Conservation (phyloP, 768 basidiomycete genomes). For the Hygrocybe punicea region DNA sequence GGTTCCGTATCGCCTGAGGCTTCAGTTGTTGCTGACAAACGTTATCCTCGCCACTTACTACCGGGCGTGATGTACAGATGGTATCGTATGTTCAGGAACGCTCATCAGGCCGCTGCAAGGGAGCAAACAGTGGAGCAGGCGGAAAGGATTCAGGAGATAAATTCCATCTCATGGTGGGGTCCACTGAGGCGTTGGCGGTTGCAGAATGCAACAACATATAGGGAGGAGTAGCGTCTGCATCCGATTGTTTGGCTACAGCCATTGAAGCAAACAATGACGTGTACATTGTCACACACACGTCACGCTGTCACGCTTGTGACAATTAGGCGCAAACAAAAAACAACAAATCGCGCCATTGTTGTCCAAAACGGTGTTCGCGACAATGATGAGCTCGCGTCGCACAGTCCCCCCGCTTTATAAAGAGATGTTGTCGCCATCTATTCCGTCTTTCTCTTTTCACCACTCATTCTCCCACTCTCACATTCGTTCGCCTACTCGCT, state of each 20-base stretch:
- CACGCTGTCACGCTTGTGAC: no score
- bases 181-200: constrained; percentile 71
- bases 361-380: background rate
- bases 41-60: constrained; percentile 36
- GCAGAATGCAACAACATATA: constrained; percentile 25
- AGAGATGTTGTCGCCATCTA: no score
- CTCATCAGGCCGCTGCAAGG: constrained; percentile 67
- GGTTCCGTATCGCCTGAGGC: constrained; percentile 9
- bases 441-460: no score
- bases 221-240: background rate
- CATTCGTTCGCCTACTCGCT: background rate
- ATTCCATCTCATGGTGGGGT: constrained; percentile 81
- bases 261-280: background rate
- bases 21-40: constrained; percentile 16
- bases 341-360: background rate
- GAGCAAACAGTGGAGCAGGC: constrained; percentile 65
- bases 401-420: no score
- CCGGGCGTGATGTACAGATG: constrained; percentile 48
- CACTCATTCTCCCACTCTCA: background rate
- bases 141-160: constrained; percentile 61
- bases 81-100: constrained; percentile 60
- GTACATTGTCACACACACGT: no score
- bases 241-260: background rate
- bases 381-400: no score
- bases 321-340: background rate